Conservation (phyloP, 805 yeast species). For the Tetrapisispora pingtungensis region DNA sequence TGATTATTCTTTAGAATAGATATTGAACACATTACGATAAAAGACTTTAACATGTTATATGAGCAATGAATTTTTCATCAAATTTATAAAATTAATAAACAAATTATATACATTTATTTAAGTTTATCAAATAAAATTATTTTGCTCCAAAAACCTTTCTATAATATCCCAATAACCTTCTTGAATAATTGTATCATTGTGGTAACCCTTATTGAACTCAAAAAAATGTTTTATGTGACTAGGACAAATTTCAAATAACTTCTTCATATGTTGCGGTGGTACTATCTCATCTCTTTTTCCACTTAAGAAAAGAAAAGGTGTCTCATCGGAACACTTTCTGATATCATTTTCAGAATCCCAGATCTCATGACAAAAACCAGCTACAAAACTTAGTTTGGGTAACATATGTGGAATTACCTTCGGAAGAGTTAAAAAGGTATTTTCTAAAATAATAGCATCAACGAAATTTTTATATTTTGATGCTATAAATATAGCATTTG, state of each 20-base stretch:
- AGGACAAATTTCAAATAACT: constrained; percentile 43
- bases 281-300: constrained; percentile 82
- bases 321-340: constrained; percentile 36
- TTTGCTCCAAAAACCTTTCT: constrained; percentile 40
- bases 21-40: too few species aligned
- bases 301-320: constrained; percentile 62
- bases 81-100: not conserved
- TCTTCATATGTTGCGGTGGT: constrained; percentile 74
- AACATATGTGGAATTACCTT: constrained; percentile 65
- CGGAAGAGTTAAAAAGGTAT: constrained; percentile 72
- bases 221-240: constrained; percentile 42
- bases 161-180: constrained; percentile 69
- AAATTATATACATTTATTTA: not conserved
- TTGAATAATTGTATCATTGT: constrained; percentile 73
- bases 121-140: constrained; percentile 18
- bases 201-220: constrained; percentile 51
- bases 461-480: constrained; percentile 41
- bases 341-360: constrained; percentile 75
- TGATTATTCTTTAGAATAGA: constrained; percentile 18
- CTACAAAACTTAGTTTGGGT: constrained; percentile 50
- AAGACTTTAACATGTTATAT: too few species aligned
- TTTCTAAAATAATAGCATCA: constrained; percentile 66
- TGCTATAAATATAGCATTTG: constrained; percentile 79
- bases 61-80: too few species aligned
- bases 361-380: constrained; percentile 56